Base-by-base conservation (phyloP, 1,139 yeast species). In the Nakaseomyces uthaithaninus region DNA sequence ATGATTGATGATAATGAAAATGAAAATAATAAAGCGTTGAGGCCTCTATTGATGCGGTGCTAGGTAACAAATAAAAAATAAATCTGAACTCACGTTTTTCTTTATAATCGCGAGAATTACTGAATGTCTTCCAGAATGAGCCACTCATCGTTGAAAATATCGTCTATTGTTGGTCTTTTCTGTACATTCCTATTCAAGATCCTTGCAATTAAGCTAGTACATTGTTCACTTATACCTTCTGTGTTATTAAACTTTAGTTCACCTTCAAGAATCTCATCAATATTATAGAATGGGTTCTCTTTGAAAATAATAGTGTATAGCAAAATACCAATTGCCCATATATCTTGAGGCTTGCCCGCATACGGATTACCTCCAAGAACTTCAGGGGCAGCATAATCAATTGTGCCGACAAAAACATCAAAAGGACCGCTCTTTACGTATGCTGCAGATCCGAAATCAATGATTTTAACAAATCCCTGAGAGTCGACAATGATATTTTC, bases 341-440 rank as follows among this genome's bases (percentile, higher is more conserved):
- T 79, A 62, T 91, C 98, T 60, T 91, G 98, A 0, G 95, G 91
- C 59, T 77, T 81, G 19, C 98, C 98, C 45, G 79, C 87, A 57
- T 91, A 91, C 26, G 91, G 83, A 46, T 80, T 80, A 6, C 97
- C 98, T 42, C 80, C 73, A 27, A 91, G 69, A 0, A 91, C 95
- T 62, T 91, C 98, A 0, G 98, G 98, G 0, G 97, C 93, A 0
- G 97, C 97, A 60, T 89, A 91, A 60, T 91, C 97, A 36, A 91
- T 78, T 0, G 98, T 91, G 2, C 98, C 98, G 2, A 89, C 97
- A 64, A 91, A 91, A 8, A 91, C 95, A 54, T 89, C 95, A 63
- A 89, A 91, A 5, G 97, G 97, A 0, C 97, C 97, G 63, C 81
- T 87, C 48, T 74, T 77, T 16, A 80, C 75, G 60, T 86, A 86